Conservation (phyloP, 768 basidiomycete genomes). For the Boletus eberwhitei region DNA sequence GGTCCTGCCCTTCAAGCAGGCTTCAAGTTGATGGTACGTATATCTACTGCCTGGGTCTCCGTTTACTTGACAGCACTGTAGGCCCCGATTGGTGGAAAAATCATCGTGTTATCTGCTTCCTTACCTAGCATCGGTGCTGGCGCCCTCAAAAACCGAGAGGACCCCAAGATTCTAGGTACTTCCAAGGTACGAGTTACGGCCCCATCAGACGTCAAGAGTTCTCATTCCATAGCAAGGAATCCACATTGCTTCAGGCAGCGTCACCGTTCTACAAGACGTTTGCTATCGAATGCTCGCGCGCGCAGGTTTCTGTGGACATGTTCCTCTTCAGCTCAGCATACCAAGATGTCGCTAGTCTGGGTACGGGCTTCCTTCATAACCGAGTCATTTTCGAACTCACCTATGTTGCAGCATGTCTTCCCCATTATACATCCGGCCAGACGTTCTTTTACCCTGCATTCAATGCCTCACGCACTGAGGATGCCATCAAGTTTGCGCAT, state of each 20-base stretch:
- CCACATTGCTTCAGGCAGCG: conserved; percentile 86
- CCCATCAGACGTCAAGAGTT: background rate
- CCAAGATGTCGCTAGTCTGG: conserved; percentile 92
- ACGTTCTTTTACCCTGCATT: conserved; percentile 99
- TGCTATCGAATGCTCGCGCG: conserved; percentile 95
- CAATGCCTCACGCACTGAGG: conserved; percentile 90
- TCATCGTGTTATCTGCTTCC: conserved; percentile 80
- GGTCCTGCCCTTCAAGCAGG: conserved; percentile 95
- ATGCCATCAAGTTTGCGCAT: conserved; percentile 97
- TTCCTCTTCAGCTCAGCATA: conserved; percentile 94
- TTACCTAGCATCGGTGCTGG: conserved; percentile 88
- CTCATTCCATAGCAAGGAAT: conserved; percentile 56
- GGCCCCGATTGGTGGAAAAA: conserved; percentile 93
- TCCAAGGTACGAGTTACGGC: conserved; percentile 58
- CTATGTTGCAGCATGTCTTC: conserved; percentile 65
- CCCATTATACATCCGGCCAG: conserved; percentile 96
- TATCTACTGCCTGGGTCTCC: background rate
- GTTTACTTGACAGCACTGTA: conserved; percentile 29
- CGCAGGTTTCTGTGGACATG: conserved; percentile 98
- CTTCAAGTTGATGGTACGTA: conserved; percentile 84
- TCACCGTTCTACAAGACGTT: conserved; percentile 97
- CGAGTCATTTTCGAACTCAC: background rate
- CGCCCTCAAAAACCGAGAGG: conserved; percentile 92
- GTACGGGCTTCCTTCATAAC: conserved; percentile 35
- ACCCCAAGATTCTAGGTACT: conserved; percentile 93